phyloP scores from a whole-genome alignment of 176 grass and related monocot genomes.

The barley (Hordeum vulgare) region DNA sequence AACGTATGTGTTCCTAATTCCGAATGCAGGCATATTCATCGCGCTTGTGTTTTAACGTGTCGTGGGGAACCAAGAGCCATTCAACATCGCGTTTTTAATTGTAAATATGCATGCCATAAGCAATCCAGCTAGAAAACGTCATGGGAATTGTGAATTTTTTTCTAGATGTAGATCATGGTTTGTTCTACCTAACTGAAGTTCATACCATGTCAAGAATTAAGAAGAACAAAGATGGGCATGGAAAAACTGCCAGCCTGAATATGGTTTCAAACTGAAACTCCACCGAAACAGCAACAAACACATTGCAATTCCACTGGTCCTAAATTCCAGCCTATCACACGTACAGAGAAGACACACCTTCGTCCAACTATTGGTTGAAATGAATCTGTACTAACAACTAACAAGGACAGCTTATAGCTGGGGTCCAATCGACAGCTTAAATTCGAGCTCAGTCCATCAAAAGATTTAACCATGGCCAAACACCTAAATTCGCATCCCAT shows the following conservation, averaged over 20 bases:
- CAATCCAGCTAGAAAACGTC: not conserved
- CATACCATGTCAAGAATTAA: not conserved
- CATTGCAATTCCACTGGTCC: not conserved
- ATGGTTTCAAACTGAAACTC: too few species aligned
- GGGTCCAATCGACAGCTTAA: not conserved
- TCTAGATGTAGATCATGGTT: not conserved
- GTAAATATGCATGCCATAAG: too few species aligned
- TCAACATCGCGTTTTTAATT: too few species aligned
- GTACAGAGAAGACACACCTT: not conserved
- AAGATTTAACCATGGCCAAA: not conserved
- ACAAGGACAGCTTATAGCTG: not conserved
- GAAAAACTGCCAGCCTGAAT: too few species aligned
- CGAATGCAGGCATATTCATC: too few species aligned
- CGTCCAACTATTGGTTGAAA: constrained; percentile 15
- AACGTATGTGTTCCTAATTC: too few species aligned
- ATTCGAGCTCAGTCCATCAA: not conserved
- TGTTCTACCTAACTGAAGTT: not conserved
- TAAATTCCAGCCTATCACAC: not conserved
- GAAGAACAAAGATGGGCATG: not conserved
- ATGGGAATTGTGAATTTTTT: not conserved
- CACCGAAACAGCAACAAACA: not conserved
- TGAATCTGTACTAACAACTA: not conserved
- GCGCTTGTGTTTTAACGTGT: too few species aligned
- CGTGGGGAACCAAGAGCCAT: too few species aligned
- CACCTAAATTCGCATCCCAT: not conserved